phyloP scores from a whole-genome alignment of 306 rosid species.

The Hippophae tibetana region DNA sequence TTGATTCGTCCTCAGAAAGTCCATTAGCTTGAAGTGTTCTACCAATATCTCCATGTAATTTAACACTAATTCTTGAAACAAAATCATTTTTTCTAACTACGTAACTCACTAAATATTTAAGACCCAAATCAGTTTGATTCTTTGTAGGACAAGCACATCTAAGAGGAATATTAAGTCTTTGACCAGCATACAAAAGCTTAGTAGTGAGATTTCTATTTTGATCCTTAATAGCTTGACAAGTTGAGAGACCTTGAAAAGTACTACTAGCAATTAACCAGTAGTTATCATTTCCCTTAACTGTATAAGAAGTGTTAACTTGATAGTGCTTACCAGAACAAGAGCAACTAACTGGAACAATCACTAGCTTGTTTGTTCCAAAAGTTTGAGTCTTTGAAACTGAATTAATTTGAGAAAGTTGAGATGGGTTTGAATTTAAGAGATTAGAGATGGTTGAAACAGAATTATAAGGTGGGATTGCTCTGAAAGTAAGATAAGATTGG shows the following conservation, averaged over 20 bases:
- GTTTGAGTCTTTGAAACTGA: constrained; percentile 36
- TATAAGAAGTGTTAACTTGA: constrained; percentile 52
- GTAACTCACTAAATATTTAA: constrained; percentile 54
- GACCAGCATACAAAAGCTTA: constrained; percentile 22
- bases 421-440: constrained; percentile 47
- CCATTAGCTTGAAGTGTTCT: constrained; percentile 46
- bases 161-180: constrained; percentile 49
- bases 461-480: constrained; percentile 52
- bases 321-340: constrained; percentile 63
- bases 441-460: constrained; percentile 52
- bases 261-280: constrained; percentile 30
- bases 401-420: constrained; percentile 40
- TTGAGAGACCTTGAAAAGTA: constrained; percentile 63
- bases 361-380: constrained; percentile 39
- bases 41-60: constrained; percentile 26
- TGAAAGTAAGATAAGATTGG: constrained; percentile 69
- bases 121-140: constrained; percentile 48
- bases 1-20: constrained; percentile 26
- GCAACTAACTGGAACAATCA: constrained; percentile 62
- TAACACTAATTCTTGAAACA: constrained; percentile 26
- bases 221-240: constrained; percentile 58
- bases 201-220: constrained; percentile 24
- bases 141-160: constrained; percentile 90
- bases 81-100: constrained; percentile 27
- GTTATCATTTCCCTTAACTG: constrained; percentile 22